Evolutionary conservation across 2,329 filamentous ascomycete genomes (phyloP).

Genomic region (Monosporascus cannonballus): DNA sequence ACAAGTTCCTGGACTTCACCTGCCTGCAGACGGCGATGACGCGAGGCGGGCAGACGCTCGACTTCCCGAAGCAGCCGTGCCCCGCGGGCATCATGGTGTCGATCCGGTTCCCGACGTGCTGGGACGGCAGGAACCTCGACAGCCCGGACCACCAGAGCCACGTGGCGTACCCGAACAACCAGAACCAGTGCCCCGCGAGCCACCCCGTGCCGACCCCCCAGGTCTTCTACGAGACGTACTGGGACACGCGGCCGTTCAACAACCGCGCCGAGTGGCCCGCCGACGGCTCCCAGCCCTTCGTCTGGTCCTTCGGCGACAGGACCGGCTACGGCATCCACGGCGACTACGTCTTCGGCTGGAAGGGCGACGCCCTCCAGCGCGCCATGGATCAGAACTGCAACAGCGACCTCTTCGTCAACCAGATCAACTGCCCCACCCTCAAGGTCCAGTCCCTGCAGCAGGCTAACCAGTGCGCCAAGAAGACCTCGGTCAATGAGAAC

Average conservation of each 20-base stretch:
- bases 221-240: slow-evolving; percentile 20
- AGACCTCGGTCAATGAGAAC: slow-evolving; percentile 13
- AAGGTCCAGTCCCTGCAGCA: slow-evolving; percentile 12
- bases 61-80: slow-evolving; percentile 31
- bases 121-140: slow-evolving; percentile 44
- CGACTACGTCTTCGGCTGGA: slow-evolving; percentile 31
- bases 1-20: slow-evolving; percentile 35
- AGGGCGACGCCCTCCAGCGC: slow-evolving; percentile 27
- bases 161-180: slow-evolving; percentile 37
- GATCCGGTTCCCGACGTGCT: slow-evolving; percentile 41
- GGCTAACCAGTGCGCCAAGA: slow-evolving; percentile 15
- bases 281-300: slow-evolving; percentile 20
- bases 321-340: slow-evolving; percentile 29
- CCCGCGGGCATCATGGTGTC: slow-evolving; percentile 33
- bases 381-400: slow-evolving; percentile 25
- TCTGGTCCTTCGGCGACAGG: slow-evolving; percentile 16
- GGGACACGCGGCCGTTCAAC: slow-evolving; percentile 20
- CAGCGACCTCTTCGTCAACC: slow-evolving; percentile 1
- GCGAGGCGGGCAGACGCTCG: slow-evolving; percentile 30
- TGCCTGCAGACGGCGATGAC: slow-evolving; percentile 32
- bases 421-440: slow-evolving; percentile 16
- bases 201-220: slow-evolving; percentile 21
- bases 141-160: slow-evolving; percentile 40
- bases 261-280: slow-evolving; percentile 18
- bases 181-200: slow-evolving; percentile 16